A percentile compares a stretch with the other conserved stretches of the same genome.
phyloP scores from a whole-genome alignment of 768 basidiomycete genomes.

The Amanita pseudoporphyria region DNA sequence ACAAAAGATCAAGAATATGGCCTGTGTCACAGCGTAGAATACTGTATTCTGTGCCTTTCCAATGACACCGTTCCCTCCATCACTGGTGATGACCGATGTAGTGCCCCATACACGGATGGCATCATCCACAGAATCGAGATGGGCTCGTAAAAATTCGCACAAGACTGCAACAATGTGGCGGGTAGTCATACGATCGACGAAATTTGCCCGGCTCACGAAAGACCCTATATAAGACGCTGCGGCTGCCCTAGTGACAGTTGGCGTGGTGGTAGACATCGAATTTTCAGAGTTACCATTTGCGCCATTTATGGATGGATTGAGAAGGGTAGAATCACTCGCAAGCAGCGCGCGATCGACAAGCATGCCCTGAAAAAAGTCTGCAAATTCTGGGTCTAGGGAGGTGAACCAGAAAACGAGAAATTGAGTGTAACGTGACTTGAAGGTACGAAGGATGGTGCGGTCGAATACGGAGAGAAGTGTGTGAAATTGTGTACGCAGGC shows the following conservation, averaged over 20 bases:
- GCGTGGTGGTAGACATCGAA: constrained; percentile 27
- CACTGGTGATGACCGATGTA: constrained; percentile 10
- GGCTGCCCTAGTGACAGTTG: constrained; percentile 78
- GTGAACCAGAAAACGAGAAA: constrained; percentile 96
- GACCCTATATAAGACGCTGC: constrained; percentile 91
- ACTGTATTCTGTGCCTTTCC: constrained; percentile 45
- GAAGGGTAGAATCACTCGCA: constrained; percentile 14
- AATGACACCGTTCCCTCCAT: constrained; percentile 16
- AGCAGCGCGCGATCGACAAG: constrained; percentile 89
- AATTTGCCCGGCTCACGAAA: constrained; percentile 84
- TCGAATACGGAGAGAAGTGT: constrained; percentile 91
- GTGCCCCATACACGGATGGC: constrained; percentile 29
- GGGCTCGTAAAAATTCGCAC: constrained; percentile 74
- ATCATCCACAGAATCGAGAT: constrained; percentile 64
- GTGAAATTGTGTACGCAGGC: constrained; percentile 61
- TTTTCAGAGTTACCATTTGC: constrained; percentile 7
- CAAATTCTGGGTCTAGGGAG: constrained; percentile 80
- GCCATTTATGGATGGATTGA: background rate
- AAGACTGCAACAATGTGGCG: constrained; percentile 71
- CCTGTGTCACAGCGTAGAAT: constrained; percentile 89
- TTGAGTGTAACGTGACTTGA: constrained; percentile 95
- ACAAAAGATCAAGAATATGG: constrained; percentile 94
- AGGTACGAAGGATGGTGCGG: constrained; percentile 86
- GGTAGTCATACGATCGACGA: constrained; percentile 68
- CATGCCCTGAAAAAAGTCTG: constrained; percentile 89